Percentiles rank a stretch among this genome's conserved stretches.
Evolutionary conservation across 495 filamentous ascomycete species (phyloP).

Genomic region (Xylaria flabelliformis): DNA sequence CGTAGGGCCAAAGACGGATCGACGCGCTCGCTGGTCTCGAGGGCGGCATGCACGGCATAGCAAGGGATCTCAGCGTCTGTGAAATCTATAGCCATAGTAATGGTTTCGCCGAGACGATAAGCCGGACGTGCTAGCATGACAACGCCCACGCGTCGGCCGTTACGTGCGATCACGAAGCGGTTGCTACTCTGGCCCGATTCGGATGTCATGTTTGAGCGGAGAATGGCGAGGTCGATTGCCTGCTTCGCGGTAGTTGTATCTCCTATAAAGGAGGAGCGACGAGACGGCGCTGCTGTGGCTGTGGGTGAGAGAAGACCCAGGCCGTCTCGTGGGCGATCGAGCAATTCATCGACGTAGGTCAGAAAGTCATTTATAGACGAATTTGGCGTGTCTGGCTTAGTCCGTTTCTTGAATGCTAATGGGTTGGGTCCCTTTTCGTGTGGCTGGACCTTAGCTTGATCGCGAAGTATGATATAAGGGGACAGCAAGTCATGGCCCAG

Average conservation of each 20-base stretch:
- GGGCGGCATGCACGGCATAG: slow-evolving; percentile 75
- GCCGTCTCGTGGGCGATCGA: slow-evolving; percentile 62
- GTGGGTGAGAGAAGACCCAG: slow-evolving; percentile 74
- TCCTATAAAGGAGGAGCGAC: slow-evolving; percentile 56
- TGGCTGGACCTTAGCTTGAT: slow-evolving; percentile 71
- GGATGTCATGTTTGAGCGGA: slow-evolving; percentile 70
- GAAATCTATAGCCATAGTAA: slow-evolving; percentile 85
- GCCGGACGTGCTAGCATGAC: slow-evolving; percentile 89
- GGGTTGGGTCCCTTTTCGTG: slow-evolving; percentile 47
- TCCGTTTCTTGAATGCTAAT: slow-evolving; percentile 26
- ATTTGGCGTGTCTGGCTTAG: slow-evolving; percentile 29
- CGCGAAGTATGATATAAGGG: slow-evolving; percentile 88
- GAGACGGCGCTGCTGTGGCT: slow-evolving; percentile 59
- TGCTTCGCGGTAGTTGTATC: slow-evolving; percentile 70
- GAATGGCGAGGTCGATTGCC: slow-evolving; percentile 88
- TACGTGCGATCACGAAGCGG: slow-evolving; percentile 92
- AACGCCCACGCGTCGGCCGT: slow-evolving; percentile 82
- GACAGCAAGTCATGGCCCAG: slow-evolving; percentile 87
- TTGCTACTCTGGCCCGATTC: slow-evolving; percentile 72
- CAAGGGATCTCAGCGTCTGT: slow-evolving; percentile 72
- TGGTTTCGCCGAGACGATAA: slow-evolving; percentile 86
- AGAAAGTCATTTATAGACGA: slow-evolving; percentile 69
- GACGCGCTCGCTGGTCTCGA: slow-evolving; percentile 83
- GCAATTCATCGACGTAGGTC: slow-evolving; percentile 79
- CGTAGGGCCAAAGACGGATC: slow-evolving; percentile 81